A percentile compares a stretch with the other conserved stretches of the same genome.
Conservation (phyloP, 768 basidiomycete species). For the Russula brevipes region DNA sequence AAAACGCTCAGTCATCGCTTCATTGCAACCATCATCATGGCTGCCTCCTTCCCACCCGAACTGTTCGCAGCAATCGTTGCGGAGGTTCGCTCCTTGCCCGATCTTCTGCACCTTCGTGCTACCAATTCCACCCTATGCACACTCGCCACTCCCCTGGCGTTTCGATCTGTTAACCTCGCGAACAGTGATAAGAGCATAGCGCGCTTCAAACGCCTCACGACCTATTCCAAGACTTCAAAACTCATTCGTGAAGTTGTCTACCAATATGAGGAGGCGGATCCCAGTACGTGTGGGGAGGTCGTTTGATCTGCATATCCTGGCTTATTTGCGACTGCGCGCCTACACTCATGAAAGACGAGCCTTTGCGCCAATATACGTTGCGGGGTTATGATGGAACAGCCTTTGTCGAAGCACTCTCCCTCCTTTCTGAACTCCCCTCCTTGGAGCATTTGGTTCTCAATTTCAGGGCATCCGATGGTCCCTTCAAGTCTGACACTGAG, state of each 20-base stretch:
- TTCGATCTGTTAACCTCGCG: background rate
- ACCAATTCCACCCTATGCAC: background rate
- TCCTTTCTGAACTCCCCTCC: background rate
- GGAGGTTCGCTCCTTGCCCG: background rate
- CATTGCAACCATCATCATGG: constrained; percentile 8
- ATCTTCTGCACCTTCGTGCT: constrained; percentile 4
- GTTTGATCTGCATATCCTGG: background rate
- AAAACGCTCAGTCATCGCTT: background rate
- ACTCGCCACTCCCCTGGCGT: constrained; percentile 13
- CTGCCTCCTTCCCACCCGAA: background rate
- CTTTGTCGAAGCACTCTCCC: background rate
- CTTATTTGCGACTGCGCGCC: background rate
- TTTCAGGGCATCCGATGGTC: constrained; percentile 3
- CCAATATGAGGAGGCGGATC: constrained; percentile 9
- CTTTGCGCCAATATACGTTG: background rate
- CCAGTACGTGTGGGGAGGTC: background rate
- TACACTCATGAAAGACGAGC: background rate
- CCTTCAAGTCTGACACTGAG: background rate
- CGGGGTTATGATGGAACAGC: constrained; percentile 4
- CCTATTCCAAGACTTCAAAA: background rate
- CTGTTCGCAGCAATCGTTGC: background rate
- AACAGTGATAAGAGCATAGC: constrained; percentile 3
- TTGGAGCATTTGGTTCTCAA: constrained; percentile 6
- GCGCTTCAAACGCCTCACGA: background rate
- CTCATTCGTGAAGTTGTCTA: constrained; percentile 1